These are phyloP conservation scores for Penicillium sp. DNA, from an alignment of 2,329 filamentous ascomycete genomes.

Conservation along the genomic window DNA sequence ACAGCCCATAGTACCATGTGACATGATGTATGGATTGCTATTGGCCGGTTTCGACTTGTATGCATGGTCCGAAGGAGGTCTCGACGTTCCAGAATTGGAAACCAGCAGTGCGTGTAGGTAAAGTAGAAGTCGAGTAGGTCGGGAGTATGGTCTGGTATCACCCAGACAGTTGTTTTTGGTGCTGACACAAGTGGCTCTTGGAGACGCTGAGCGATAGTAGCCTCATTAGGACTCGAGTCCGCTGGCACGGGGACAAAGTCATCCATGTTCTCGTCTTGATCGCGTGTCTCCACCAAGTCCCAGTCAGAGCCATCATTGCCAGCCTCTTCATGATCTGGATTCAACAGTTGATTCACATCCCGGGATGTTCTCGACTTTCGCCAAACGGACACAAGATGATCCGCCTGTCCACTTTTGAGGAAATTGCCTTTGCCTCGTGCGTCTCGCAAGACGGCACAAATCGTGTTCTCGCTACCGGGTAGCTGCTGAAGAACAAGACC, in stretches of 20 bases:
- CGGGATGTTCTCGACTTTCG: constrained; percentile 16
- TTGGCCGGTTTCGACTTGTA: constrained; percentile 33
- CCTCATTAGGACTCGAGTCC: not conserved
- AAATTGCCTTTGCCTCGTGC: constrained; percentile 15
- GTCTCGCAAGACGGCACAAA: constrained; percentile 32
- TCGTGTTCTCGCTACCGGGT: constrained; percentile 56
- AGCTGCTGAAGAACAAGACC: constrained; percentile 64
- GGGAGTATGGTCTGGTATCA: constrained; percentile 13
- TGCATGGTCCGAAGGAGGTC: constrained; percentile 55
- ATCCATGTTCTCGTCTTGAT: constrained; percentile 6
- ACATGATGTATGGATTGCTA: not conserved
- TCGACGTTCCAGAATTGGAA: constrained; percentile 68
- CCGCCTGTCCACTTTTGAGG: constrained; percentile 11
- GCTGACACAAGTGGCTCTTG: not conserved
- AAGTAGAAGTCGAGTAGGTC: constrained; percentile 69
- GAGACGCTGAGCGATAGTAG: not conserved
- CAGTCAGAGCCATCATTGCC: constrained; percentile 11
- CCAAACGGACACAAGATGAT: constrained; percentile 11
- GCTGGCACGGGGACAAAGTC: constrained; percentile 3
- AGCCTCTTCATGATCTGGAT: constrained; percentile 4
- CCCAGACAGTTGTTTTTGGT: not conserved
- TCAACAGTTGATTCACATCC: constrained; percentile 13
- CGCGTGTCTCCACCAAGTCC: constrained; percentile 8
- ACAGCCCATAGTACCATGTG: constrained; percentile 53
- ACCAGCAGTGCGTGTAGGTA: constrained; percentile 71